A percentile compares a stretch with the other conserved stretches of the same genome.
phyloP scores from a whole-genome alignment of 1,284 basidiomycete species.

The Microbotryomycetes sp. region DNA sequence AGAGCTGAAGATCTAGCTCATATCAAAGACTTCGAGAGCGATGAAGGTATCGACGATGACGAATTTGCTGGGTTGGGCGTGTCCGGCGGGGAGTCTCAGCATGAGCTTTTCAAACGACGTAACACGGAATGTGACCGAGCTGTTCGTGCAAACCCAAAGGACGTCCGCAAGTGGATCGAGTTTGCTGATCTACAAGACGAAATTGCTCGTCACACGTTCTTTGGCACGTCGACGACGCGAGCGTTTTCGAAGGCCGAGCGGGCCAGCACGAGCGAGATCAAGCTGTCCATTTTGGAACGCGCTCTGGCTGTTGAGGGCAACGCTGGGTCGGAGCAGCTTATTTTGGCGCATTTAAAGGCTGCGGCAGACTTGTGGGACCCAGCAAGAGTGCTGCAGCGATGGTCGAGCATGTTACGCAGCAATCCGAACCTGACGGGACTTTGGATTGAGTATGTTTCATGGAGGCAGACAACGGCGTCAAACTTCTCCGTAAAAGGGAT shows the following conservation, averaged over 20 bases:
- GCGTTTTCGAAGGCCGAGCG: constrained; percentile 52
- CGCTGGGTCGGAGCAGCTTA: constrained; percentile 48
- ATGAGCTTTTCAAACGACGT: constrained; percentile 52
- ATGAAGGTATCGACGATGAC: constrained; percentile 19
- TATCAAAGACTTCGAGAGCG: neutral
- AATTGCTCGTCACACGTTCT: constrained; percentile 14
- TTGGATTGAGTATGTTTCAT: constrained; percentile 32
- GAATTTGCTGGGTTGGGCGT: constrained; percentile 22
- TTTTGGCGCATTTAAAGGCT: constrained; percentile 58
- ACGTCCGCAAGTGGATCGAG: constrained; percentile 56
- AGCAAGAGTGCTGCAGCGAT: constrained; percentile 53
- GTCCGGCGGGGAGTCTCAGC: constrained; percentile 38
- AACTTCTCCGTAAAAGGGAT: constrained; percentile 29
- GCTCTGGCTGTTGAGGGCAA: constrained; percentile 56
- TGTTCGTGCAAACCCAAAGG: constrained; percentile 50
- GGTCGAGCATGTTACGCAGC: constrained; percentile 53
- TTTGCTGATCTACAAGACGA: constrained; percentile 47
- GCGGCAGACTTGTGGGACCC: constrained; percentile 53
- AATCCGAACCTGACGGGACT: constrained; percentile 23
- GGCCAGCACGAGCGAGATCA: constrained; percentile 48
- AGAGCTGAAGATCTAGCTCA: constrained; percentile 17
- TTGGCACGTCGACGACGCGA: constrained; percentile 51
- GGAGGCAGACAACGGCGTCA: constrained; percentile 30
- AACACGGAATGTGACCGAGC: constrained; percentile 54
- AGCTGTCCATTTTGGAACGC: constrained; percentile 57